Evolutionary conservation across 2,329 filamentous ascomycete genomes (phyloP), one percentile per base, ranked within the genome.

Genomic region (Plenodomus biglobosus): DNA sequence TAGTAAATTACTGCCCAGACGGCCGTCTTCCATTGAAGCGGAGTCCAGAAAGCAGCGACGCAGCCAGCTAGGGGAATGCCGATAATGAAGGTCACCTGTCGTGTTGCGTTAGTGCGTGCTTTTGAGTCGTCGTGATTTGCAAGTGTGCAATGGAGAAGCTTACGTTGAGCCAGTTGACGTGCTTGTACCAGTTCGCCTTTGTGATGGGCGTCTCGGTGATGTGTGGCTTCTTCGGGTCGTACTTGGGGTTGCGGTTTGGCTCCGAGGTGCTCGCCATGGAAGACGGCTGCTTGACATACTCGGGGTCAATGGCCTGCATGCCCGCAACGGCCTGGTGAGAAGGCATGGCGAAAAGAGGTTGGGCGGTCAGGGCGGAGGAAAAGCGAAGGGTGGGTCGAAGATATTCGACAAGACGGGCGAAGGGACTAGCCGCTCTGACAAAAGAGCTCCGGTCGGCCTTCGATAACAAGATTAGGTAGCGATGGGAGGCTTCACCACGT

Each of bases 161-260:
- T 63, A 89, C 85, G 74, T 95, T 96, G 61, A 96, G 81, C 90
- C 92, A 96, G 81, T 95, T 91, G 79, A 96, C 82, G 70, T 96
- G 91, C 77, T 92, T 86, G 77, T 92, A 85, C 89, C 89, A 94
- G 78, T 95, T 96, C 59, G 79, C 75, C 75, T 80, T 81, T 53
- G 90, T 95, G 59, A 95, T 88, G 58, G 88, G 87, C 56, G 82
- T 81, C 53, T 95, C 90, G 61, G 90, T 85, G 73, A 95, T 95
- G 75, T 95, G 90, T 65, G 86, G 82, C 77, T 95, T 95, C 78
- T 86, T 82, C 42, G 81, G 78, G 62, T 82, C 77, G 66, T 81
- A 80, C 42, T 76, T 76, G 38, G 71, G 59, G 59, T 78, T 79
- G 49, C 63, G 73, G 67, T 80, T 79, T 27, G 79, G 78, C 73